Evolutionary conservation across 305 asterid genomes (phyloP).

Genomic region (Solanum chacoense): DNA sequence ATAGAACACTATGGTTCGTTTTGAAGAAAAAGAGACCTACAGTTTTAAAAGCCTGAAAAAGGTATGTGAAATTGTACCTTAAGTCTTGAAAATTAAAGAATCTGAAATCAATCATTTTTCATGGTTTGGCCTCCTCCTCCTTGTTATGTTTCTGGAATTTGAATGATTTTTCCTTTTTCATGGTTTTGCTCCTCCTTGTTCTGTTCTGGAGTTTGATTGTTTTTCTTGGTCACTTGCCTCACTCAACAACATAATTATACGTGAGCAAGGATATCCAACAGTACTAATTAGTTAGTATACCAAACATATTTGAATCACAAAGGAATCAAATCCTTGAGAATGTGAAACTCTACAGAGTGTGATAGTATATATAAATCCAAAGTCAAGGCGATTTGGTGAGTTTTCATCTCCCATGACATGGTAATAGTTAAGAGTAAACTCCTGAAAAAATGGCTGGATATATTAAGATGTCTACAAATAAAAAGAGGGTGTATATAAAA

Average conservation of each 20-base stretch:
- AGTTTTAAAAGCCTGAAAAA: not conserved
- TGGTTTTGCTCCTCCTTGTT: not conserved
- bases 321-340: not conserved
- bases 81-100: not conserved
- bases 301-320: not conserved
- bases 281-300: not conserved
- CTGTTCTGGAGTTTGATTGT: no score
- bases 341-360: no score
- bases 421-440: not conserved
- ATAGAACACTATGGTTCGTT: not conserved
- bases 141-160: not conserved
- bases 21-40: not conserved
- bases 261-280: not conserved
- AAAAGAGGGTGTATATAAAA: not conserved
- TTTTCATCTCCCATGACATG: not conserved
- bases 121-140: not conserved
- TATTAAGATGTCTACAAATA: not conserved
- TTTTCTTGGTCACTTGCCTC: not conserved
- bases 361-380: no score
- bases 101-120: not conserved
- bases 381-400: not conserved
- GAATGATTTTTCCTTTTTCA: not conserved
- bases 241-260: not conserved
- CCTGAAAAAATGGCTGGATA: not conserved
- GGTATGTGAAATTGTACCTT: not conserved